These are phyloP conservation scores for Cyberlindnera euphorbiae DNA, from an alignment of 805 yeast genomes.

Conservation along the genomic window DNA sequence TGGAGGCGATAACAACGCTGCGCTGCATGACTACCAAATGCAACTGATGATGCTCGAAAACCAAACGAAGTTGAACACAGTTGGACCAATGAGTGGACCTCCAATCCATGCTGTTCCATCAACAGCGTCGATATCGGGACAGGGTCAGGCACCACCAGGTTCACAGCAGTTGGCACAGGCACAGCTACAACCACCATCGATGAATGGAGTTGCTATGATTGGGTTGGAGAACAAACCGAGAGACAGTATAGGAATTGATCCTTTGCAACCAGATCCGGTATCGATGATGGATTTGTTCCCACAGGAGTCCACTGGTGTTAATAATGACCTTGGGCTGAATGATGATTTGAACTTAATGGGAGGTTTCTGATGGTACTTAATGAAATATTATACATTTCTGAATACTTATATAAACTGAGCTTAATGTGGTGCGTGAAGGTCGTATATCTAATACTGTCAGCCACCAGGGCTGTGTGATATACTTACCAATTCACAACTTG, in stretches of 20 bases:
- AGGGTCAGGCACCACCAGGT: not conserved
- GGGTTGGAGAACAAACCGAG: slow-evolving; percentile 1
- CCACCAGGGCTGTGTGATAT: too few species aligned
- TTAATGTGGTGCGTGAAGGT: too few species aligned
- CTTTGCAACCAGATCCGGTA: slow-evolving; percentile 24
- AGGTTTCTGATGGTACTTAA: slow-evolving; percentile 2
- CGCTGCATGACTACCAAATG: slow-evolving; percentile 77
- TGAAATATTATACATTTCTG: not conserved
- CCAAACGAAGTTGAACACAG: slow-evolving; percentile 47
- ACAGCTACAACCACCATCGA: not conserved
- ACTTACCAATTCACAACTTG: slow-evolving; percentile 13
- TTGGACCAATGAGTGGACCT: slow-evolving; percentile 2
- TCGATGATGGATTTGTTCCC: slow-evolving; percentile 24
- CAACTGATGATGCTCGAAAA: slow-evolving; percentile 71
- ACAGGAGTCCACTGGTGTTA: slow-evolving; percentile 6
- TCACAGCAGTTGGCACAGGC: slow-evolving; percentile 1
- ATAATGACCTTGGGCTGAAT: slow-evolving; percentile 5
- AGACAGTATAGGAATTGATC: slow-evolving; percentile 20
- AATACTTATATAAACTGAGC: too few species aligned
- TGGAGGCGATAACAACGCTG: slow-evolving; percentile 33
- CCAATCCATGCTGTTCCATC: not conserved
- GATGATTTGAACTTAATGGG: slow-evolving; percentile 14
- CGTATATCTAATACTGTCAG: too few species aligned
- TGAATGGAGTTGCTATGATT: too few species aligned
- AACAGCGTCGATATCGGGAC: not conserved